These are phyloP conservation scores for Cupressus sempervirens DNA, from an alignment of 75 land plant species.

Conservation along the genomic window DNA sequence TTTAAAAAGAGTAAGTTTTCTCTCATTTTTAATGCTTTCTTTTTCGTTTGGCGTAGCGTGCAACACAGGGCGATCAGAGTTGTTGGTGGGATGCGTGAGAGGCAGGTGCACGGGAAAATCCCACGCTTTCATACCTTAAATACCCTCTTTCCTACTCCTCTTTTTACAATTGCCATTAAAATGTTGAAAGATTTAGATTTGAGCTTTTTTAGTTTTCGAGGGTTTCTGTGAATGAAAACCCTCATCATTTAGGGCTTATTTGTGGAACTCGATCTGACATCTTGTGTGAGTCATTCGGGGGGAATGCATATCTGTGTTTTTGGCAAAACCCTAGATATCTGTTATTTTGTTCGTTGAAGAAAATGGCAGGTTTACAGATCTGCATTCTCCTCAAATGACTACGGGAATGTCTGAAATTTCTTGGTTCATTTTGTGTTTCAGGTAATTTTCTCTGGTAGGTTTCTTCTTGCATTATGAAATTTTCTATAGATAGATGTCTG, in stretches of 20 bases:
- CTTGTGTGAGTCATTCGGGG: neutral
- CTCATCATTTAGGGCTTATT: neutral
- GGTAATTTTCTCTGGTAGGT: neutral
- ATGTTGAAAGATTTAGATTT: neutral
- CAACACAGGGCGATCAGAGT: constrained; percentile 4
- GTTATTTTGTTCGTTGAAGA: neutral
- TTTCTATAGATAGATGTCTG: too few relatives aligned
- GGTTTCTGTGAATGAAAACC: neutral
- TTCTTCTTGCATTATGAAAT: too few relatives aligned
- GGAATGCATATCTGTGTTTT: constrained; percentile 5
- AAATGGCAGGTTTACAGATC: neutral
- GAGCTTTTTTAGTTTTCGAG: too few relatives aligned
- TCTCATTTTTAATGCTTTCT: neutral
- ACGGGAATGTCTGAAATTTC: neutral
- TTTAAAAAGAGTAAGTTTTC: too few relatives aligned
- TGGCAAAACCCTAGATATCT: neutral
- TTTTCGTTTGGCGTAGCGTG: constrained; percentile 8
- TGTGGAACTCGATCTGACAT: neutral
- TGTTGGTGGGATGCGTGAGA: constrained; percentile 10
- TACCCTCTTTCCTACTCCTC: neutral
- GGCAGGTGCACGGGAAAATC: constrained; percentile 4
- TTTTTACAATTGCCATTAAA: neutral
- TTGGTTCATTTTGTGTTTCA: neutral
- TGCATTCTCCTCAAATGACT: constrained; percentile 2
- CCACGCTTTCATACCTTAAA: neutral